phyloP scores from a whole-genome alignment of 345 rosid species.

The Camelina sativa region DNA sequence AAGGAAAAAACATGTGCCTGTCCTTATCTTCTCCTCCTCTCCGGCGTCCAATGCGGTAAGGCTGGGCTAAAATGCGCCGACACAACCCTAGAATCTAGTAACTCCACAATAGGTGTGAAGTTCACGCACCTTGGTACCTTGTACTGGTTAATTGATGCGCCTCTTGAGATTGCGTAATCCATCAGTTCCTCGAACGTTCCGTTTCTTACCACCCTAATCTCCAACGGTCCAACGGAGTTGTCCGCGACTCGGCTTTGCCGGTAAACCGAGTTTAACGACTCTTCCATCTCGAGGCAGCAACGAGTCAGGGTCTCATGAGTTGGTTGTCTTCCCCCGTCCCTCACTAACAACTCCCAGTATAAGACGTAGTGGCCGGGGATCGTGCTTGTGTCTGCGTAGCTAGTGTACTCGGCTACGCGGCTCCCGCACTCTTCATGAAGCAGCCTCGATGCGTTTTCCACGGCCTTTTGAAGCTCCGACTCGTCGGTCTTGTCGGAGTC shows the following conservation, averaged over 20 bases:
- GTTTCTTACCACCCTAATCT: constrained; percentile 75
- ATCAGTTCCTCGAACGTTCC: constrained; percentile 97
- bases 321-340: constrained; percentile 57
- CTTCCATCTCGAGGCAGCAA: constrained; percentile 92
- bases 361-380: constrained; percentile 95
- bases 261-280: constrained; percentile 87
- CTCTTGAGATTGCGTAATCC: constrained; percentile 95
- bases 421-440: constrained; percentile 52
- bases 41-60: constrained; percentile 82
- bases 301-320: constrained; percentile 49
- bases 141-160: constrained; percentile 96
- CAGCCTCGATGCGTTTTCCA: constrained; percentile 67
- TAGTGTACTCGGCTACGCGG: constrained; percentile 90
- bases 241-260: constrained; percentile 85
- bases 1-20: constrained; percentile 13
- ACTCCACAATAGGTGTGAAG: constrained; percentile 84
- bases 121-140: constrained; percentile 96
- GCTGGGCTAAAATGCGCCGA: constrained; percentile 75
- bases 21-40: constrained; percentile 53
- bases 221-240: constrained; percentile 81
- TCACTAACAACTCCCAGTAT: constrained; percentile 77
- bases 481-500: constrained; percentile 96
- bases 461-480: constrained; percentile 78
- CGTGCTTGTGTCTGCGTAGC: constrained; percentile 72
- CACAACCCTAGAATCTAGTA: constrained; percentile 78